Conservation (phyloP, 2,329 filamentous ascomycete species). For the Fusarium sp. region DNA sequence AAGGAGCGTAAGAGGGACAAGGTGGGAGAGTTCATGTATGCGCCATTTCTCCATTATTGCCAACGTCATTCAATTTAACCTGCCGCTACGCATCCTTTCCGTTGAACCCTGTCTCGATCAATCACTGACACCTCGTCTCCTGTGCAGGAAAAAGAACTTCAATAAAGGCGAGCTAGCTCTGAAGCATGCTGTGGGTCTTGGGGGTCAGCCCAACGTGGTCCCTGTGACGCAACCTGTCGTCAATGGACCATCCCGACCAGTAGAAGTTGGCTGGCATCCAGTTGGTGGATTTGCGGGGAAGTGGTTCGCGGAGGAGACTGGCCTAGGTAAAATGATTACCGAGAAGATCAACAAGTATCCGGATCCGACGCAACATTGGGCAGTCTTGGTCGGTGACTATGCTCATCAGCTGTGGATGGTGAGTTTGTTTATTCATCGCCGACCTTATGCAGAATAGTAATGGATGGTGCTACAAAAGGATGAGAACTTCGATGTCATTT, state of each 20-base stretch:
- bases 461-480: conserved; percentile 52
- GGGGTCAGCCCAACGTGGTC: conserved; percentile 50
- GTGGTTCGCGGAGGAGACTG: conserved; percentile 69
- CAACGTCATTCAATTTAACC: not conserved
- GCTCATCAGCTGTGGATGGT: conserved; percentile 72
- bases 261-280: conserved; percentile 70
- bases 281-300: conserved; percentile 67
- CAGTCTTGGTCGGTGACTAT: conserved; percentile 67
- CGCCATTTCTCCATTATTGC: conserved; percentile 29
- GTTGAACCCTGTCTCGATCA: not conserved
- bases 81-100: not conserved
- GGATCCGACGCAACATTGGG: conserved; percentile 72
- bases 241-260: conserved; percentile 52
- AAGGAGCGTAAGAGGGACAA: conserved; percentile 50
- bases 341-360: conserved; percentile 66
- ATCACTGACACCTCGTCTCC: conserved; percentile 7
- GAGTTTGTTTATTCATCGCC: conserved; percentile 19
- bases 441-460: accelerated
- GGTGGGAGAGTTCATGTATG: conserved; percentile 52
- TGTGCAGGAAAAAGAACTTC: conserved; percentile 49
- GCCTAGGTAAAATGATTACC: conserved; percentile 67
- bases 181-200: conserved; percentile 53
- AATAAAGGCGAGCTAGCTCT: conserved; percentile 53
- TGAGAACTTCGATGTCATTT: conserved; percentile 67
- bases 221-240: conserved; percentile 48